phyloP scores from a whole-genome alignment of 192 early-diverging fungal genomes.

The Coemansia sp. region DNA sequence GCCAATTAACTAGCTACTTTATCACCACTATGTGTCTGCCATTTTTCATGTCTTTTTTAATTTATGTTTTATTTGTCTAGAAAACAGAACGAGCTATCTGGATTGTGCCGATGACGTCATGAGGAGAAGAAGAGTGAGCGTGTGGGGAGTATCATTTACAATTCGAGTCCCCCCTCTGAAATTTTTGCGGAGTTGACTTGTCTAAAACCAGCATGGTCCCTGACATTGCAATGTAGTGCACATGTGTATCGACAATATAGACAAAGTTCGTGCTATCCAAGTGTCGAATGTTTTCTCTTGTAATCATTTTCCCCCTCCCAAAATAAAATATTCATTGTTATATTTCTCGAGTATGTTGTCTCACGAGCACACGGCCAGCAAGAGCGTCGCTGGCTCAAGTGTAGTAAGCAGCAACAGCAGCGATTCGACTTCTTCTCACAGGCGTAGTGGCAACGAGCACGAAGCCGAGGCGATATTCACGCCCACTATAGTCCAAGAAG shows the following conservation, averaged over 20 bases:
- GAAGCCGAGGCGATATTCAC: not conserved
- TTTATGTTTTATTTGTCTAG: not conserved
- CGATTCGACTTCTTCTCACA: not conserved
- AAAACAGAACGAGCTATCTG: not conserved
- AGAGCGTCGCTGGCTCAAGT: not conserved
- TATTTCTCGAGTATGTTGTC: conserved; percentile 1
- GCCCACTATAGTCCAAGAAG: not conserved
- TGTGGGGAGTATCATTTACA: not conserved
- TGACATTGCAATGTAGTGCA: not conserved
- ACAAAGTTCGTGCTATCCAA: not conserved
- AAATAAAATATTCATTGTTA: not conserved
- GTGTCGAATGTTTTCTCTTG: not conserved
- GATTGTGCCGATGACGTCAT: not conserved
- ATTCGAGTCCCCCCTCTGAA: not conserved
- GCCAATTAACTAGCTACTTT: not conserved
- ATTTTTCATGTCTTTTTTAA: not conserved
- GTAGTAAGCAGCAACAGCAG: not conserved
- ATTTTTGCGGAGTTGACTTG: not conserved
- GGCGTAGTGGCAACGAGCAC: not conserved
- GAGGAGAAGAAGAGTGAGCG: not conserved
- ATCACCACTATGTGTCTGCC: not conserved
- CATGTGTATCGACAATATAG: not conserved
- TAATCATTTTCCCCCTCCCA: not conserved
- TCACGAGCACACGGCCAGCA: not conserved
- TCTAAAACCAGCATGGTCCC: not conserved